Base-by-base conservation (phyloP, 1,284 basidiomycete species). In the Apiotrichum domesticum region DNA sequence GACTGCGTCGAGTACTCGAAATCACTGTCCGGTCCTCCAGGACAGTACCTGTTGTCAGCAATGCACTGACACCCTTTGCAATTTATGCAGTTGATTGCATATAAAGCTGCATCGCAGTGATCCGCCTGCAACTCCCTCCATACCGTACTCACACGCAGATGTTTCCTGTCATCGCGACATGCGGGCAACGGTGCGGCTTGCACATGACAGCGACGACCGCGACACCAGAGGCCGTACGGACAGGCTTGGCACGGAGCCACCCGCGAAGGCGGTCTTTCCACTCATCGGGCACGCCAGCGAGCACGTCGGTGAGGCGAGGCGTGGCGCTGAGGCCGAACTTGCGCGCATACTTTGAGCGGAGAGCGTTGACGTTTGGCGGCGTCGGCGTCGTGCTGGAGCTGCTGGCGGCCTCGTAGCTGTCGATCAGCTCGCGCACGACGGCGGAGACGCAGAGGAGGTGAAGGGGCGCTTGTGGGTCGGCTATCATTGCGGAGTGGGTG, bases 141-240 rank as follows among this genome's bases (percentile, higher is more conserved):
- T 15, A 42, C 11, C 6, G 41, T n/a, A 78, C 85, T 65, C 69
- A 92, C 85, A 98, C 95, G 78, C 96, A 98, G 52, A 99, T 98
- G 71, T 98, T 98, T n/a, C 96, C 96, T 0, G 96, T 99, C 88
- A 99, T 95, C 6, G 96, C 96, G 58, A 99, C 98, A 78, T 99
- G 96, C 5, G 96, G 96, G 80, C 96, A 99, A 51, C 96, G 84
- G 81, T 99, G 96, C 2, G 96, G 96, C 74, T 98, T 99, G 81
- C 94, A 97, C 96, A 99, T 99, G 41, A 99, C 95, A 4, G 96
- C 96, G 5, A 99, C 96, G 14, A 98, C 96, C 1, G 96, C 96
- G 58, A 93, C 92, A 57, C 96, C 96, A 75, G 90, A 94, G 2
- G 96, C 96, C n/a, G 94, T 98, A 65, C 96, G 81, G 53, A 99